Conservation (phyloP, 495 filamentous ascomycete genomes). For the Xylaria sp. region DNA sequence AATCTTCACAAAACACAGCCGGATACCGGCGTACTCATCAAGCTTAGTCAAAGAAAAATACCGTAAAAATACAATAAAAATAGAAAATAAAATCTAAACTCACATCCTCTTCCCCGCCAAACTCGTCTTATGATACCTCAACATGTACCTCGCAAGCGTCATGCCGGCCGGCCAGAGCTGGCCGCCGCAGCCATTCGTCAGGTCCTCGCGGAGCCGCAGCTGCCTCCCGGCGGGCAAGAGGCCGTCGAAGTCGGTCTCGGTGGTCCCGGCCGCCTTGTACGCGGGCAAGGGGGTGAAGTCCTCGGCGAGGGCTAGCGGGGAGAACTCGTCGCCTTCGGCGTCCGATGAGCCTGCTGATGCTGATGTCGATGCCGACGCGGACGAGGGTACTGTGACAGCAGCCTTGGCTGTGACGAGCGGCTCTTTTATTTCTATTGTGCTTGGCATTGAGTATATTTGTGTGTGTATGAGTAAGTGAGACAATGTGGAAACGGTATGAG, state of each 20-base stretch:
- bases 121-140: slow-evolving; percentile 67
- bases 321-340: slow-evolving; percentile 38
- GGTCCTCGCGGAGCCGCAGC: slow-evolving; percentile 81
- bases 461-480: too few species aligned
- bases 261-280: slow-evolving; percentile 69
- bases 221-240: slow-evolving; percentile 64
- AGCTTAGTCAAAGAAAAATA: too few species aligned
- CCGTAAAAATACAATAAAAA: too few species aligned
- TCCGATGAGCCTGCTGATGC: slow-evolving; percentile 17
- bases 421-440: slow-evolving; percentile 12
- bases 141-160: slow-evolving; percentile 82
- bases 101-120: slow-evolving; percentile 76
- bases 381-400: not conserved
- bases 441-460: not conserved
- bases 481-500: not conserved
- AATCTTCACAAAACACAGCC: not conserved
- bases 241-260: slow-evolving; percentile 72
- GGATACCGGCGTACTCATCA: not conserved
- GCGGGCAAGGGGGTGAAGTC: slow-evolving; percentile 68
- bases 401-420: slow-evolving; percentile 7
- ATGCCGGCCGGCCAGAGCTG: slow-evolving; percentile 94
- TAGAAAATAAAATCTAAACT: too few species aligned
- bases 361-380: not conserved
- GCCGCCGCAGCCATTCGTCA: slow-evolving; percentile 87
- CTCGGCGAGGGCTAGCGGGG: slow-evolving; percentile 65